phyloP scores from a whole-genome alignment of 805 yeast genomes.

The Nakazawaea ambrosiae region DNA sequence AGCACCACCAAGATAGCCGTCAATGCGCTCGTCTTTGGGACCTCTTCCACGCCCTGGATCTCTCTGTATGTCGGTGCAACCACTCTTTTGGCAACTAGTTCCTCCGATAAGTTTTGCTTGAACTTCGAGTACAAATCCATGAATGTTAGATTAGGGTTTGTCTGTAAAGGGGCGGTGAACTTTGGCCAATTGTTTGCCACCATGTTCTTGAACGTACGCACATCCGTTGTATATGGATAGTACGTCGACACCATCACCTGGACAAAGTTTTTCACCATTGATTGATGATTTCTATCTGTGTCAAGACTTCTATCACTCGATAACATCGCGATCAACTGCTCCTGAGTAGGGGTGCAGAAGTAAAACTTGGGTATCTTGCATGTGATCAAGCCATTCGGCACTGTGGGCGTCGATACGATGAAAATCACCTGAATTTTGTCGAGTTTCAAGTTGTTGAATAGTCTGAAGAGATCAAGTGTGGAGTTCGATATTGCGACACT shows the following conservation, averaged over 20 bases:
- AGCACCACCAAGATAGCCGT: constrained; percentile 74
- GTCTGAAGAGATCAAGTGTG: constrained; percentile 6
- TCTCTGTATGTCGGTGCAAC: no score
- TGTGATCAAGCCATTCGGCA: constrained; percentile 3
- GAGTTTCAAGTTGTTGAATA: neutral
- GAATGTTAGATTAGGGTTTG: neutral
- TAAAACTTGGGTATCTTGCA: constrained; percentile 5
- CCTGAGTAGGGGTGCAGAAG: neutral
- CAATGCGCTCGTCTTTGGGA: neutral
- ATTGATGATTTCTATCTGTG: no score
- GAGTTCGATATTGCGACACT: neutral
- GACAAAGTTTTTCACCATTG: constrained; percentile 1
- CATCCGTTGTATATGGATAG: constrained; percentile 6
- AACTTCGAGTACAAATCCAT: constrained; percentile 3
- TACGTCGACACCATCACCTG: constrained; percentile 8
- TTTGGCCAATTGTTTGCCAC: constrained; percentile 1
- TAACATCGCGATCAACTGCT: neutral
- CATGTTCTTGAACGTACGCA: neutral
- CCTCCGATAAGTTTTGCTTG: constrained; percentile 1
- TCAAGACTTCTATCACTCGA: no score
- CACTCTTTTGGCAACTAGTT: neutral
- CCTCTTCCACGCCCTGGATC: neutral
- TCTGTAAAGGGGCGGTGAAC: constrained; percentile 1
- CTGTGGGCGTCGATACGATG: constrained; percentile 3
- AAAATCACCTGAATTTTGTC: neutral